Percentiles rank a stretch among this genome's conserved stretches.
These are phyloP conservation scores for Hypoxylon lienhwacheense DNA, from an alignment of 495 filamentous ascomycete species.

Conservation along the genomic window DNA sequence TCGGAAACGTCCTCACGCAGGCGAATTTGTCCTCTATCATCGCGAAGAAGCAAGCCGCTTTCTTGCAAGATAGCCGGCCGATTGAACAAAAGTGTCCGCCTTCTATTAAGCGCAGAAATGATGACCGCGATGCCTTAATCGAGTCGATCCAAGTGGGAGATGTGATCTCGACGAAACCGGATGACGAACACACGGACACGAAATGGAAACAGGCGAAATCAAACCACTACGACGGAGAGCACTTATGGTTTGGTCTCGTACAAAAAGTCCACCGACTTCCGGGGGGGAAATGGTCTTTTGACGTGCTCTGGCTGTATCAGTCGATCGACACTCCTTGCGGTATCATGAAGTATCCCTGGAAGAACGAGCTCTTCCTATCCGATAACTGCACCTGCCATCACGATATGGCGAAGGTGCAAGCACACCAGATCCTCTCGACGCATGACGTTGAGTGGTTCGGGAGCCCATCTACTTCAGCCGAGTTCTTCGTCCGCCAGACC, in stretches of 20 bases:
- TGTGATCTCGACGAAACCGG: constrained; percentile 47
- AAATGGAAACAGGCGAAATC: constrained; percentile 57
- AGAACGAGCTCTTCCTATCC: constrained; percentile 74
- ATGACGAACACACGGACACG: constrained; percentile 42
- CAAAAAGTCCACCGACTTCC: constrained; percentile 51
- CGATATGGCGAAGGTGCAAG: constrained; percentile 43
- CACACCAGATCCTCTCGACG: constrained; percentile 55
- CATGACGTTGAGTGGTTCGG: constrained; percentile 60
- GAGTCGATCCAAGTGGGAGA: constrained; percentile 43
- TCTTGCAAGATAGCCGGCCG: constrained; percentile 16
- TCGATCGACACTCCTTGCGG: constrained; percentile 67
- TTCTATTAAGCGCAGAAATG: constrained; percentile 7
- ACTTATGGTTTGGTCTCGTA: constrained; percentile 68
- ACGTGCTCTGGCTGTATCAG: constrained; percentile 72
- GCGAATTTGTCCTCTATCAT: constrained; percentile 15
- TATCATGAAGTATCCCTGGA: constrained; percentile 63
- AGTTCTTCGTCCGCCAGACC: constrained; percentile 67
- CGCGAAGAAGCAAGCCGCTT: constrained; percentile 10
- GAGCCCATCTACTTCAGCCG: constrained; percentile 43
- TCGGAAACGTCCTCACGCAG: constrained; percentile 51
- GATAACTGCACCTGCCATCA: constrained; percentile 71
- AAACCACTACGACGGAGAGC: constrained; percentile 42
- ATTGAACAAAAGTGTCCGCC: constrained; percentile 4
- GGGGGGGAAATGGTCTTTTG: constrained; percentile 47
- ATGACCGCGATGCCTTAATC: constrained; percentile 13